Percentiles rank a stretch among this genome's conserved stretches.
phyloP scores from a whole-genome alignment of 1,284 basidiomycete genomes.

The Pseudozyma tsukubaensis region DNA sequence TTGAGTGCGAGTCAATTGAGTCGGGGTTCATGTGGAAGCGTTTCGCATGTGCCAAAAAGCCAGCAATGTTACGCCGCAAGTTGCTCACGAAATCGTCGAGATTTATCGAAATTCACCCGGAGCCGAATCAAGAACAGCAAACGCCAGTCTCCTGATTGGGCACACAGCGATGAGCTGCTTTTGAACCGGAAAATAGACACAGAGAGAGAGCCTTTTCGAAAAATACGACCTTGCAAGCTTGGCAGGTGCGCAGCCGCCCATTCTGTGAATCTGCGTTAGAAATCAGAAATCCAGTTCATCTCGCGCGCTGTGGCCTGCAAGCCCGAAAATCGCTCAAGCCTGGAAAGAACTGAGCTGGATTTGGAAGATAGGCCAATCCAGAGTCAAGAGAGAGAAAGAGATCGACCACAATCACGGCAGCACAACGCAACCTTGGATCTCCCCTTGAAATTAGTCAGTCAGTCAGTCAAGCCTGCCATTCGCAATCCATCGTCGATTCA shows the following conservation, averaged over 20 bases:
- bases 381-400: neutral
- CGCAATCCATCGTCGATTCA: conserved; percentile 13
- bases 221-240: conserved; percentile 14
- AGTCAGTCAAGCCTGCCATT: conserved; percentile 23
- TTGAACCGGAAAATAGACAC: neutral
- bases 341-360: conserved; percentile 1
- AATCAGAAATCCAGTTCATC: conserved; percentile 3
- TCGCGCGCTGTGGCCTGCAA: conserved; percentile 3
- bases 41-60: neutral
- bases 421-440: conserved; percentile 1
- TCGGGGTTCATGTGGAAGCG: too few relatives aligned
- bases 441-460: conserved; percentile 15
- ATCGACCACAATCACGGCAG: conserved; percentile 13
- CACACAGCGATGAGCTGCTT: neutral
- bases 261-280: conserved; percentile 2
- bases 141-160: conserved; percentile 41
- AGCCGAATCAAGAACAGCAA: conserved; percentile 24
- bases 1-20: neutral
- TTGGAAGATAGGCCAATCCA: conserved; percentile 1
- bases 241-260: conserved; percentile 24
- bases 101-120: conserved; percentile 6
- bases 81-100: neutral
- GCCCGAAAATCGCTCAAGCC: neutral
- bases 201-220: neutral
- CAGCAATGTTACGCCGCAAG: conserved; percentile 5